Conservation (phyloP, 768 basidiomycete genomes). For the Suillus occidentalis region DNA sequence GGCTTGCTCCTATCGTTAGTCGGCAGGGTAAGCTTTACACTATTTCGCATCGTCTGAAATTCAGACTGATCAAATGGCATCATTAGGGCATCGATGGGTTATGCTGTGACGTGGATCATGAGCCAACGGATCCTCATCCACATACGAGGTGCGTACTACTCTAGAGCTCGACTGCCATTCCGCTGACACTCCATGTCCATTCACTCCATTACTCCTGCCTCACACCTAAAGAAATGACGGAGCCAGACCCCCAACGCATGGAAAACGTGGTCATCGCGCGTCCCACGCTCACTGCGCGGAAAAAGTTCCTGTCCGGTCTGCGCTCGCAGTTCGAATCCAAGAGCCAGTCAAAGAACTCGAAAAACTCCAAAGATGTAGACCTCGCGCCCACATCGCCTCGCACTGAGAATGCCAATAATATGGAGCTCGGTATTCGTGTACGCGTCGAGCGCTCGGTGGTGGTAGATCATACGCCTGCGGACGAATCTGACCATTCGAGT, state of each 20-base stretch:
- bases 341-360: neutral
- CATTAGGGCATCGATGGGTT: constrained; percentile 52
- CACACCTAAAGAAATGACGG: constrained; percentile 18
- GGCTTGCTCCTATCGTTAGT: constrained; percentile 29
- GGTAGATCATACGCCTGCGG: neutral
- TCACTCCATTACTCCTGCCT: neutral
- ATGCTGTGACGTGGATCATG: constrained; percentile 62
- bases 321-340: neutral
- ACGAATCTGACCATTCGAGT: neutral
- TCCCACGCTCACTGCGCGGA: neutral
- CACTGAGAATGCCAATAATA: neutral
- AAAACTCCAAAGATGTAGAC: neutral
- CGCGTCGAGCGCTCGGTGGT: neutral
- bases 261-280: constrained; percentile 31
- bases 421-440: neutral
- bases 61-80: neutral
- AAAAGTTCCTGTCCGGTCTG: neutral
- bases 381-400: neutral
- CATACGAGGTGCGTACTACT: constrained; percentile 43
- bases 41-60: neutral
- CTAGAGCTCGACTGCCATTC: neutral
- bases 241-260: constrained; percentile 23
- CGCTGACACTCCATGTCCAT: neutral
- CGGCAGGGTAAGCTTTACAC: constrained; percentile 44
- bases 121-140: constrained; percentile 58